Base-by-base conservation (phyloP, 2,329 filamentous ascomycete genomes). In the Aspergillus fijiensis region DNA sequence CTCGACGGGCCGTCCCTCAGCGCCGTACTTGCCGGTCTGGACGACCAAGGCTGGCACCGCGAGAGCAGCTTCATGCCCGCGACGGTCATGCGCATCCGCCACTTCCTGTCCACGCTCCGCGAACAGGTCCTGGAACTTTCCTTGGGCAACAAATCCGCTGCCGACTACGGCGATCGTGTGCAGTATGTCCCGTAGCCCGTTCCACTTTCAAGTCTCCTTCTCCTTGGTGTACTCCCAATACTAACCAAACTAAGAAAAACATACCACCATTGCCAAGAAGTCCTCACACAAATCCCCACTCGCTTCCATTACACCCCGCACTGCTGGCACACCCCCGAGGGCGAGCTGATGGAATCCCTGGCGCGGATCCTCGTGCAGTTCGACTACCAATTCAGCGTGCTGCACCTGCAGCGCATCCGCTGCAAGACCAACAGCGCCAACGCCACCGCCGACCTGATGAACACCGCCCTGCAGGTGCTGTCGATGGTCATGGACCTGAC, bases 121-220 rank as follows among this genome's bases (percentile, higher is more conserved):
- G 68, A 70, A 47, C 64, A 67, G 39, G 65, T 68, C 9, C 55
- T 70, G 23, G 64, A 62, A n/a, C 58, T 70, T 23, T 67, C 66
- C 31, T 51, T 67, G n/a, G 63, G 68, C 33, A 58, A 60, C 51
- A 67, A 59, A 45, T 25, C 47, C 2, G 49, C 25, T 5, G 16
- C 14, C 31, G 49, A 51, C 19, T 29, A 51, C 16, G 16, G 49
- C 25, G 29, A 33, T 10, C 49, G 49, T 51, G 25, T 51, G 29
- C 25, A 33, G 49, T 51, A 51, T 6, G n/a, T 5, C 6, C 11
- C 27, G 9, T 14, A 21, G 5, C 19, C 11, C 14, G n/a, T 31
- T 31, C 2, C 23, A 23, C 23, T 23, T 10, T 2, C 27, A 16
- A 23, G 2, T 42, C 61, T 9, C 23, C 12, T 4, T 23, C 23